Conservation (phyloP, 306 rosid species). For the Urtica urens region DNA sequence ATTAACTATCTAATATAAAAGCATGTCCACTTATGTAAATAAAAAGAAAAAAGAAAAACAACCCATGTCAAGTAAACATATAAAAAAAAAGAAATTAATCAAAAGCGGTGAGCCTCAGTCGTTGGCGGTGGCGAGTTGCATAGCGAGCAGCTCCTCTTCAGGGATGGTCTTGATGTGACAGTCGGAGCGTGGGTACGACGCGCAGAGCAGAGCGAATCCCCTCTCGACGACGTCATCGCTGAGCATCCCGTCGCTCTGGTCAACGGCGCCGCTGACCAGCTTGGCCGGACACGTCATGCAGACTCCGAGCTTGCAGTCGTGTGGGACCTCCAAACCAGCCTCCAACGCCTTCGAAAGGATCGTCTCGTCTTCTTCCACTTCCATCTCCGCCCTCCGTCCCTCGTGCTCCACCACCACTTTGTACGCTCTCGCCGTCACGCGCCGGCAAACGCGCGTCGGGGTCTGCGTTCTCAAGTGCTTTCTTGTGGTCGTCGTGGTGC, state of each 20-base stretch:
- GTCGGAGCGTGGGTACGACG: constrained; percentile 68
- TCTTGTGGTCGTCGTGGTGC: constrained; percentile 23
- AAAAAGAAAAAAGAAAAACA: no score
- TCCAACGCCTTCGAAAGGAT: constrained; percentile 60
- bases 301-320: constrained; percentile 95
- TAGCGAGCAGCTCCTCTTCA: constrained; percentile 70
- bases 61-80: background rate
- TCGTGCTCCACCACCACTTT: constrained; percentile 79
- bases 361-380: constrained; percentile 48
- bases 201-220: constrained; percentile 67
- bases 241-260: constrained; percentile 96
- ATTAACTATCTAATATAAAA: no score
- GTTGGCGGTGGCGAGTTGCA: constrained; percentile 89
- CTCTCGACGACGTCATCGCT: constrained; percentile 93
- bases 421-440: constrained; percentile 33
- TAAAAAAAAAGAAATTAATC: background rate
- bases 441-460: constrained; percentile 13
- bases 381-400: constrained; percentile 43
- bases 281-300: constrained; percentile 99
- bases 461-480: constrained; percentile 25
- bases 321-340: constrained; percentile 60
- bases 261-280: constrained; percentile 64
- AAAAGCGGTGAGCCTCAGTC: constrained; percentile 34
- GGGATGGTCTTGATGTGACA: constrained; percentile 67
- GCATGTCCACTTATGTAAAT: no score